Evolutionary conservation across 192 early-diverging fungal genomes (phyloP).

Genomic region (Entomortierella chlamydospora): DNA sequence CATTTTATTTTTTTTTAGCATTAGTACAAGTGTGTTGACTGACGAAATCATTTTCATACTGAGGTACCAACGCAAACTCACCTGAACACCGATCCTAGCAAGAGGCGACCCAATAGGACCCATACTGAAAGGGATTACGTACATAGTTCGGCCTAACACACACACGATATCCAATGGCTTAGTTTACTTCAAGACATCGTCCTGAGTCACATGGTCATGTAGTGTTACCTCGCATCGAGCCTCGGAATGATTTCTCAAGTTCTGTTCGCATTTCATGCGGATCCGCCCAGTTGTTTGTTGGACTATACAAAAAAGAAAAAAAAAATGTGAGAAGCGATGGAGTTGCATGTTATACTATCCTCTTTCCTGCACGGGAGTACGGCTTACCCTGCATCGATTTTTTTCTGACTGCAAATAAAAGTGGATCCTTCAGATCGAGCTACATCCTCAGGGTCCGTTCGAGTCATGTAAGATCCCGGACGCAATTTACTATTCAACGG

Average conservation of each 20-base stretch:
- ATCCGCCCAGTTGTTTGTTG: conserved; percentile 53
- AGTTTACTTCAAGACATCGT: not conserved
- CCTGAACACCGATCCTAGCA: conserved; percentile 45
- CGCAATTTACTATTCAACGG: conserved; percentile 37
- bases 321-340: not conserved
- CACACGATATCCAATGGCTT: not conserved
- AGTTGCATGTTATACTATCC: not conserved
- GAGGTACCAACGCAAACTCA: not conserved
- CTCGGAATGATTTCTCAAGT: conserved; percentile 44
- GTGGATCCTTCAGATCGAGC: conserved; percentile 51
- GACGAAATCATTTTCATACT: too few species aligned
- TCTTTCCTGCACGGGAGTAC: not conserved
- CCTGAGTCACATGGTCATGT: not conserved
- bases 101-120: conserved; percentile 48
- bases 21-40: too few species aligned
- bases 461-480: conserved; percentile 40
- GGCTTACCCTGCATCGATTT: conserved; percentile 46
- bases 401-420: conserved; percentile 37
- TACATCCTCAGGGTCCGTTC: conserved; percentile 48
- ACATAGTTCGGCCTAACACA: conserved; percentile 42
- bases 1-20: too few species aligned
- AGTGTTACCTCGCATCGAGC: conserved; percentile 46
- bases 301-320: conserved; percentile 5
- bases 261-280: conserved; percentile 30
- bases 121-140: conserved; percentile 50